Evolutionary conservation across 2,329 filamentous ascomycete species (phyloP).

Genomic region (Macroventuria anomochaeta): DNA sequence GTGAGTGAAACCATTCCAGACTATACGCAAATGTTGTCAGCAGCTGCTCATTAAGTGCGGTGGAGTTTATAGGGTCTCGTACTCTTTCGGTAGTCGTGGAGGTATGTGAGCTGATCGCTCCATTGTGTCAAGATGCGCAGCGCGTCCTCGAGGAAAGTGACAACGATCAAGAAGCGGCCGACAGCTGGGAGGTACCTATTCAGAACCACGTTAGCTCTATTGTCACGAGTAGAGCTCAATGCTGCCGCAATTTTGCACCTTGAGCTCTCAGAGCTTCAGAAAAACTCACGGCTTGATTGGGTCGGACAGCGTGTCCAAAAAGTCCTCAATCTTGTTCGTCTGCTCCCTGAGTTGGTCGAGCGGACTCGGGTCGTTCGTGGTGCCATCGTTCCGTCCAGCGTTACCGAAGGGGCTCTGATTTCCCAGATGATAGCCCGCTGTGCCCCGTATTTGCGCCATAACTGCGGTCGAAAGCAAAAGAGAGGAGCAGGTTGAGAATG

Average conservation of each 20-base stretch:
- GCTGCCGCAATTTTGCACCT: constrained; percentile 4
- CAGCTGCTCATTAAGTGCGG: constrained; percentile 8
- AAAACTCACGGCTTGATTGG: constrained; percentile 88
- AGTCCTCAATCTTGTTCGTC: constrained; percentile 97
- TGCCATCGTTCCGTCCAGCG: constrained; percentile 61
- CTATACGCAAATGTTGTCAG: constrained; percentile 59
- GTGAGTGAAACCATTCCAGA: constrained; percentile 87
- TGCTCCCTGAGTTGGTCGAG: constrained; percentile 91
- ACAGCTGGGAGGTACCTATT: constrained; percentile 89
- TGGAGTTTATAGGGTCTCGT: constrained; percentile 40
- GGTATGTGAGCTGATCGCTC: constrained; percentile 90
- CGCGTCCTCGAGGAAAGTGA: constrained; percentile 97
- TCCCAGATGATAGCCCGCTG: constrained; percentile 82
- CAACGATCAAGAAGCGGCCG: constrained; percentile 95
- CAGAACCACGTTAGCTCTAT: constrained; percentile 29
- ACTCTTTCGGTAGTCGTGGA: constrained; percentile 93
- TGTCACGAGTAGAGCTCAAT: constrained; percentile 2
- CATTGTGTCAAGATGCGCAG: constrained; percentile 97
- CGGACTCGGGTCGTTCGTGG: constrained; percentile 72
- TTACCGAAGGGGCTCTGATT: constrained; percentile 75
- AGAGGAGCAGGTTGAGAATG: constrained; percentile 25
- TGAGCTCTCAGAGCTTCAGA: background rate
- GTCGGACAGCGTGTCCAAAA: constrained; percentile 84
- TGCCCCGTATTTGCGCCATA: constrained; percentile 67
- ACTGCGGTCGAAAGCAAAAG: constrained; percentile 29